Base-by-base conservation (phyloP, 768 basidiomycete genomes). In the Rhodosporidiobolus sp. region DNA sequence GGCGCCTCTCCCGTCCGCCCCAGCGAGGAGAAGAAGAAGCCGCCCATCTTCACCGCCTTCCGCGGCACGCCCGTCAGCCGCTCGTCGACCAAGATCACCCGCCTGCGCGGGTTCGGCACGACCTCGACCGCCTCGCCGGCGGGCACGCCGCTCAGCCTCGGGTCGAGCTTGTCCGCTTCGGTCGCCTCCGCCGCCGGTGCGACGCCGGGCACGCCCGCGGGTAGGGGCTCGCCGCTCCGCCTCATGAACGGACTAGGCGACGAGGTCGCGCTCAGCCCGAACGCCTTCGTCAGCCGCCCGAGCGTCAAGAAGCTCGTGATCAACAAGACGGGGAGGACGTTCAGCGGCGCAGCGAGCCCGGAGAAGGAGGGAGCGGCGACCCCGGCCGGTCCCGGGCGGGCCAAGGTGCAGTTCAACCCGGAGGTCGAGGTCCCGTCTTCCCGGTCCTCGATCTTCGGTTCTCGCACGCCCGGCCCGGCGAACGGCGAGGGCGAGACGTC, bases 261-360 rank as follows among this genome's bases (percentile, higher is more conserved):
- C 63, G 72, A 77, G 6, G 71, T 70, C 55, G 69, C 67, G 4
- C 65, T 77, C 7, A 63, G 60, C 38, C 74, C 78, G 30, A 67
- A 76, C 64, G 78, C 78, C 1, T 78, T 78, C 55, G 72, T 74
- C 38, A 50, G 68, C 16, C 67, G 78, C 22, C 73, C 74, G 50
- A 76, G 72, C 60, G 78, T 78, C 67, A 78, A 78, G 74, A 78
- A 77, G 70, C 76, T 78, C 65, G 74, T 78, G 30, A 77, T 78
- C 49, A 74, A 76, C 59, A 61, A 56, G 60, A 77, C 75, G 67
- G 57, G 46, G 17, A 65, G 32, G 57, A 45, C 58, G 46, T 61
- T 53, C 46, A 11, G 22, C 26, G 54, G 35, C 38, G n/a, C 6
- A 7, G 34, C 52, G 2, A 32, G 53, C 4, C 30, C 46, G 45